Conservation (phyloP, 1,284 basidiomycete species). For the Pholiota adiposa region DNA sequence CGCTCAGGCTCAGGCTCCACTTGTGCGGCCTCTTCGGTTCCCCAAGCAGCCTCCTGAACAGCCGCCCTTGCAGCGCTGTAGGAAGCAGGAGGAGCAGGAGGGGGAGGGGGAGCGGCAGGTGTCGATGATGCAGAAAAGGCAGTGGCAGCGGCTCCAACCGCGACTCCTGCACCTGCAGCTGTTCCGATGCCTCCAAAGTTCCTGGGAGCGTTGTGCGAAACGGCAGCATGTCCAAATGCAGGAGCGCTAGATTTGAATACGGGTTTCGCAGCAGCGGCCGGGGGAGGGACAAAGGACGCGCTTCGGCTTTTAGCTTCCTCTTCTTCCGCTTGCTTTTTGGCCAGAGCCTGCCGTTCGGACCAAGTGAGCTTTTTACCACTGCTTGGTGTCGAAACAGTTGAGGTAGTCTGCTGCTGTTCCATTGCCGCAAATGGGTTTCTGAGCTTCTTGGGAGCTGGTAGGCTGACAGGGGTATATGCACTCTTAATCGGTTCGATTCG, state of each 20-base stretch:
- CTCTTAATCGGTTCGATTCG: constrained; percentile 85
- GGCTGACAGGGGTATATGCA: constrained; percentile 84
- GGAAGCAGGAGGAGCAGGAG: constrained; percentile 18
- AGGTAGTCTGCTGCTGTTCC: constrained; percentile 41
- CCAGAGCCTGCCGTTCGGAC: constrained; percentile 86
- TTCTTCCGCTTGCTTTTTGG: constrained; percentile 83
- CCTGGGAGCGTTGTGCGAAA: constrained; percentile 34
- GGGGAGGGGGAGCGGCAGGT: constrained; percentile 12
- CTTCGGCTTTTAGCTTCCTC: constrained; percentile 75
- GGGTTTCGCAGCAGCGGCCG: constrained; percentile 33
- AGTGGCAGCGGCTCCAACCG: constrained; percentile 39
- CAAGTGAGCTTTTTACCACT: constrained; percentile 82
- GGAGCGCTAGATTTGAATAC: constrained; percentile 43
- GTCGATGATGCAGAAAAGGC: constrained; percentile 21
- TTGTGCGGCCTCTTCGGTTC: constrained; percentile 30
- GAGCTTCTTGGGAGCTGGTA: constrained; percentile 85
- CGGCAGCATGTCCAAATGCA: constrained; percentile 43
- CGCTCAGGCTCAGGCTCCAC: constrained; percentile 29
- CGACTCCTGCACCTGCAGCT: constrained; percentile 39
- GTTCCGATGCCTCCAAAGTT: constrained; percentile 42
- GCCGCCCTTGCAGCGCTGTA: constrained; percentile 30
- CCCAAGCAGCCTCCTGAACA: constrained; percentile 35
- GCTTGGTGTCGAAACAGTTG: constrained; percentile 30
- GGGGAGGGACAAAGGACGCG: constrained; percentile 50
- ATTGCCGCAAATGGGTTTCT: constrained; percentile 80